These are phyloP conservation scores for Colletotrichum lupini DNA, from an alignment of 2,329 filamentous ascomycete species.

Conservation along the genomic window DNA sequence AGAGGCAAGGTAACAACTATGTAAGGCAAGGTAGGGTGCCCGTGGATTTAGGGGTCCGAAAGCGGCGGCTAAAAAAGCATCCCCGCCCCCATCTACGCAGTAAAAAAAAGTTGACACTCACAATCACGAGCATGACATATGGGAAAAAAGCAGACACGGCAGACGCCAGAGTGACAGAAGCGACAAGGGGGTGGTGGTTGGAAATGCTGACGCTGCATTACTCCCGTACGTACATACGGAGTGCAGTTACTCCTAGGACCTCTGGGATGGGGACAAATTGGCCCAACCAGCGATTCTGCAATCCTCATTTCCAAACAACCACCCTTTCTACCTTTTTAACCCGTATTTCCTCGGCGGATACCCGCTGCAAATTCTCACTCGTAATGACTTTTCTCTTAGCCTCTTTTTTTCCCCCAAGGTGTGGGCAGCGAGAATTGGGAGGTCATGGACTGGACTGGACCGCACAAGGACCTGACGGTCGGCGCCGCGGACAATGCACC, in stretches of 20 bases:
- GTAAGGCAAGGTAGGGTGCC: no score
- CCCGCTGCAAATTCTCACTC: background rate
- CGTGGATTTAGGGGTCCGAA: constrained; percentile 26
- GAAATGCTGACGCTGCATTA: constrained; percentile 25
- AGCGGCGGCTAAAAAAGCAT: constrained; percentile 13
- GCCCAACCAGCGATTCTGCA: constrained; percentile 16
- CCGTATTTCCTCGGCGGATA: background rate
- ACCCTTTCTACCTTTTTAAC: background rate
- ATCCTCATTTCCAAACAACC: constrained; percentile 5
- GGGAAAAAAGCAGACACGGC: background rate
- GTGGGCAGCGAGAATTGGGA: background rate
- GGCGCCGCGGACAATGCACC: background rate
- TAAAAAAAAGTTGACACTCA: background rate
- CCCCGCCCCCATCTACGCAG: background rate
- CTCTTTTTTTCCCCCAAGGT: background rate
- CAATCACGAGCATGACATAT: constrained; percentile 5
- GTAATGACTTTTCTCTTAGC: background rate
- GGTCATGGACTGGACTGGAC: background rate
- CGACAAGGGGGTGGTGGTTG: background rate
- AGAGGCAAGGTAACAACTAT: background rate
- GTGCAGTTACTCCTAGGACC: background rate
- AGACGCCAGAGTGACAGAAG: no score
- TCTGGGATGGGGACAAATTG: background rate
- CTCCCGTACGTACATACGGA: no score
- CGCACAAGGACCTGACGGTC: no score